These are phyloP conservation scores for Leccinum boreale DNA, from an alignment of 768 basidiomycete species.

Conservation along the genomic window DNA sequence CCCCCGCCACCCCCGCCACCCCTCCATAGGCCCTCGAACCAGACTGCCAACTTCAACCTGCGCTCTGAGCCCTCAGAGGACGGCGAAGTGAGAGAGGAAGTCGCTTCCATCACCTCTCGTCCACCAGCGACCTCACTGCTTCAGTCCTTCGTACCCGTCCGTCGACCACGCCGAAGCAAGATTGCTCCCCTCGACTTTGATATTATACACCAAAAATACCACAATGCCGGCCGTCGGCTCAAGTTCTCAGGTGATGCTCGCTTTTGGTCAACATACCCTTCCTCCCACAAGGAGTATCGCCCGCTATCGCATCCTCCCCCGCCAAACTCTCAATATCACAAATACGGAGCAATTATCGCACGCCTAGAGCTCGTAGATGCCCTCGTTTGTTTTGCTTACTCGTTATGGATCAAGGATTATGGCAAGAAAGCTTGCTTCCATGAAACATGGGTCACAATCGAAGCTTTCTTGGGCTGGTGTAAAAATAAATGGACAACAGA, in stretches of 20 bases:
- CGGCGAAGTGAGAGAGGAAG: slow-evolving; percentile 45
- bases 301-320: slow-evolving; percentile 62
- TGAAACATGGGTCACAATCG: slow-evolving; percentile 66
- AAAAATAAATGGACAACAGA: slow-evolving; percentile 61
- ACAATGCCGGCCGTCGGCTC: slow-evolving; percentile 65
- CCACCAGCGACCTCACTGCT: slow-evolving; percentile 30
- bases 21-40: slow-evolving; percentile 22
- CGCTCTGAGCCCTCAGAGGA: slow-evolving; percentile 45
- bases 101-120: slow-evolving; percentile 17
- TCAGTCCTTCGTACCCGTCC: slow-evolving; percentile 50
- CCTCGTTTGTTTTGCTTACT: slow-evolving; percentile 78
- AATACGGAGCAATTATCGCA: slow-evolving; percentile 70
- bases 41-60: slow-evolving; percentile 21
- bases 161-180: slow-evolving; percentile 64
- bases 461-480: slow-evolving; percentile 68
- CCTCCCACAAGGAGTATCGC: slow-evolving; percentile 60
- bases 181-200: slow-evolving; percentile 48
- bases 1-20: slow-evolving; percentile 21
- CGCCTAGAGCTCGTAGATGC: slow-evolving; percentile 80
- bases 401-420: slow-evolving; percentile 77
- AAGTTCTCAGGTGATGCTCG: slow-evolving; percentile 84
- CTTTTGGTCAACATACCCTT: slow-evolving; percentile 69
- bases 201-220: slow-evolving; percentile 65
- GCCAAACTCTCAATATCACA: slow-evolving; percentile 68
- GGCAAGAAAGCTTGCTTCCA: slow-evolving; percentile 50